Evolutionary conservation across 1,139 yeast species (phyloP), one percentile per base, ranked within the genome.

Genomic region (Lodderomyces pseudojiufengensis): DNA sequence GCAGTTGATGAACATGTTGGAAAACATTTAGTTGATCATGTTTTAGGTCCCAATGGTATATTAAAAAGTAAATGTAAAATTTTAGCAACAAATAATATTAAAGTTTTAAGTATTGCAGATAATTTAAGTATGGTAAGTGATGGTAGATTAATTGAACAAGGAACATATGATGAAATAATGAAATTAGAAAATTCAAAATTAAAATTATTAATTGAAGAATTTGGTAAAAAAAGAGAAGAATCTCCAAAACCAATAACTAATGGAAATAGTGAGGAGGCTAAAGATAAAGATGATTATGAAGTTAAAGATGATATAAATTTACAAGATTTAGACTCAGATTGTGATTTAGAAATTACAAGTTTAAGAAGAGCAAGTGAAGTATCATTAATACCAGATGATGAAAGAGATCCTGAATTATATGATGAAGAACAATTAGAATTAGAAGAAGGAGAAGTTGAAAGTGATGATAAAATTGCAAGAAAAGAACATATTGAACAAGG

Each of bases 401-500:
- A 40, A 31, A 15, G 33, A 5, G 35, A 35, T n/a, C 10, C 21
- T 15, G 29, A 32, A 27, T 13, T 13, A 13, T 29, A 31, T 14
- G 21, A 3, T 18, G 27, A 16, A 20, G 38, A 32, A 15, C 70
- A 63, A 29, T 54, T 51, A 28, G 61, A 67, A 33, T 51, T 62
- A 31, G 49, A 58, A 31, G 65, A 60, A 21, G 63, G 58, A 31
- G 78, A 71, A 33, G 20, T 18, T 18, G 71, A 70, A 31, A 73
- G 65, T 13, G 73, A 63, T 22, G 71, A 76, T 29, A 41, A 66
- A 1, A 57, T 57, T 40, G 63, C 61, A 24, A 66, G 80, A 48
- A 70, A 70, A 47, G 98, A 94, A 61, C 90, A 80, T 47, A 75
- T 84, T 43, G 95, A 92, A 62, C 94, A 87, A 58, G 99, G 98